These are phyloP conservation scores for Durotheca rogersii DNA, from an alignment of 495 filamentous ascomycete genomes.

Conservation along the genomic window DNA sequence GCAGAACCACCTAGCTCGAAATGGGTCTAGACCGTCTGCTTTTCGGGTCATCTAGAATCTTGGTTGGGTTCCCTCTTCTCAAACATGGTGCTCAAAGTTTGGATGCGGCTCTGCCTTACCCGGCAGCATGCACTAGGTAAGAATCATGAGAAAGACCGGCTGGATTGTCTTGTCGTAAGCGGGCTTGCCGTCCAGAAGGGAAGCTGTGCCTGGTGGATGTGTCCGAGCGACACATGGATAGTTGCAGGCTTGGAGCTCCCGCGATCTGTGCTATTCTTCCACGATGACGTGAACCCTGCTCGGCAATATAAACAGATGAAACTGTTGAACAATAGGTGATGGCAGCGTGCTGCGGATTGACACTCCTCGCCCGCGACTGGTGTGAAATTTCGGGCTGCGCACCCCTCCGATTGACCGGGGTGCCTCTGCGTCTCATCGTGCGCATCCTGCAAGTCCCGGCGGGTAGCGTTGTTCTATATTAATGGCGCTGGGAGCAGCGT, in stretches of 20 bases:
- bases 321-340: too few relatives aligned
- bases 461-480: conserved; percentile 1
- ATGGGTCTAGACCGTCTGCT: conserved; percentile 10
- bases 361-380: not conserved
- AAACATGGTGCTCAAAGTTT: conserved; percentile 3
- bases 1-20: not conserved
- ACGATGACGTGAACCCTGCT: not conserved
- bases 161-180: conserved; percentile 1
- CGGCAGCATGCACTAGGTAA: conserved; percentile 6
- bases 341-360: not conserved
- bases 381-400: too few relatives aligned
- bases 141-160: conserved; percentile 5
- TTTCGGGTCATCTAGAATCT: too few relatives aligned
- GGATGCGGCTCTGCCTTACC: conserved; percentile 34
- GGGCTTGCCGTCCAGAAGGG: not conserved
- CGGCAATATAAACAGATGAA: too few relatives aligned
- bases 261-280: conserved; percentile 4
- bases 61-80: conserved; percentile 2
- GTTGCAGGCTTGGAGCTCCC: not conserved
- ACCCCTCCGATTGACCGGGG: conserved; percentile 11
- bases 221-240: conserved; percentile 1
- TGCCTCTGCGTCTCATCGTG: conserved; percentile 12
- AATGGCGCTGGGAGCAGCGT: not conserved
- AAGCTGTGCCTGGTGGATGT: not conserved
- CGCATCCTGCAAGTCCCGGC: conserved; percentile 11